Base-by-base conservation (phyloP, 2,329 filamentous ascomycete genomes). In the Trichoderma sp. region DNA sequence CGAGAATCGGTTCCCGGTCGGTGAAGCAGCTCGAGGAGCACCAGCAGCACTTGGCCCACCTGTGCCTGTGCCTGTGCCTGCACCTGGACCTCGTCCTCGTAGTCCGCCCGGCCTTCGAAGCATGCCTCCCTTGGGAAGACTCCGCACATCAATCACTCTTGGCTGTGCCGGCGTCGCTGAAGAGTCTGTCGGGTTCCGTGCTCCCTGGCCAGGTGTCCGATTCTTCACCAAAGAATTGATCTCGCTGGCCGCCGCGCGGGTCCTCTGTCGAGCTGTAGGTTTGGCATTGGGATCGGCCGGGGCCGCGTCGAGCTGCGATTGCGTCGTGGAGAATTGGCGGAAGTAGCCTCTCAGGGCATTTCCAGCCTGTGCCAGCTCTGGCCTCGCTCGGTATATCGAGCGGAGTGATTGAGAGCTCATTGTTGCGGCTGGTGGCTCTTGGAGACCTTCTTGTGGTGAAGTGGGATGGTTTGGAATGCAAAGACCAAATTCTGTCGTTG, bases 111-210 rank as follows among this genome's bases (percentile, higher is more conserved):
- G 74, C 23, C 77, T 76, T 23, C 78, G 74, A 47, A 68, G 50
- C 20, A 76, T 63, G 4, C 76, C 71, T 23, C 80, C 79, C 43
- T 77, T 73, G 7, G 81, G 82, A 13, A 84, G 76, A 70, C 76
- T 83, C 70, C 77, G 79, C 69, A 85, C 75, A 70, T 83, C 82
- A 61, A 85, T 78, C 17, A 85, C 76, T 71, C 79, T 82, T 28
- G 80, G 78, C 43, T 74, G 73, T 15, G 75, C 74, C 17, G 71
- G 57, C 55, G 67, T 6, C n/a, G 67, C 57, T 7, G 67, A 20
- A 15, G 74, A 62, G 6, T 66, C 71, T 36, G 53, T 34, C 30
- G 55, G 50, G 7, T 32, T 53, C 34, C 59, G 43, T 23, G 36
- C 73, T 59, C 67, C 55, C 61, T 39, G 64, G 34, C 26, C 36